Conservation (phyloP, 306 rosid genomes). For the Clitoria ternatea region DNA sequence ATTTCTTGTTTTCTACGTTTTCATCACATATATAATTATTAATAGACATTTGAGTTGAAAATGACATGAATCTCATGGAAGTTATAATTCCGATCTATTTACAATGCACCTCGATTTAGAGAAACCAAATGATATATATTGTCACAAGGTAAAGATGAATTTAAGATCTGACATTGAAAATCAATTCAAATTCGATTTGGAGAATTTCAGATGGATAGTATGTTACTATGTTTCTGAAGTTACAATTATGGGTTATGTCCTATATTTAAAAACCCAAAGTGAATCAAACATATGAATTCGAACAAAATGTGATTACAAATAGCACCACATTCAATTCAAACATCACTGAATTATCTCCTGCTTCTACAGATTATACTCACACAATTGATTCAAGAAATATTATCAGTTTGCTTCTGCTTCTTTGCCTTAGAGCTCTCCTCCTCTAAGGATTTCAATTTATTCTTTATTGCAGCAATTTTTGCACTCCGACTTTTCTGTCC, state of each 20-base stretch:
- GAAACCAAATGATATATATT: neutral
- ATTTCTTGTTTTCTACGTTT: neutral
- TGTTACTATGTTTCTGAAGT: neutral
- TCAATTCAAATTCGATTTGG: neutral
- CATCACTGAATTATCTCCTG: neutral
- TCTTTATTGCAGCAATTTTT: slow-evolving; percentile 92
- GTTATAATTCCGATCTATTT: neutral
- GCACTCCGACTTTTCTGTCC: slow-evolving; percentile 68
- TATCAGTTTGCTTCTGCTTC: slow-evolving; percentile 65
- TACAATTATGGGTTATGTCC: neutral
- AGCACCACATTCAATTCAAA: slow-evolving; percentile 15
- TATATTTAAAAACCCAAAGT: neutral
- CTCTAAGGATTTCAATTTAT: slow-evolving; percentile 74
- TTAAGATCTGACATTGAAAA: neutral
- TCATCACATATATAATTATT: neutral
- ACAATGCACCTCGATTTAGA: neutral
- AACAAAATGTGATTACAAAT: neutral
- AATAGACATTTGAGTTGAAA: neutral
- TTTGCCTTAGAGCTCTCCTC: slow-evolving; percentile 64
- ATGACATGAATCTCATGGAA: neutral
- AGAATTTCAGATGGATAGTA: neutral
- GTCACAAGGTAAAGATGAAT: neutral
- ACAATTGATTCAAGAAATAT: slow-evolving; percentile 27
- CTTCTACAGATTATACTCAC: neutral
- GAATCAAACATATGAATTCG: neutral